A percentile compares a stretch with the other conserved stretches of the same genome.
phyloP scores from a whole-genome alignment of 257 asterid genomes.

The Ballota nigra region DNA sequence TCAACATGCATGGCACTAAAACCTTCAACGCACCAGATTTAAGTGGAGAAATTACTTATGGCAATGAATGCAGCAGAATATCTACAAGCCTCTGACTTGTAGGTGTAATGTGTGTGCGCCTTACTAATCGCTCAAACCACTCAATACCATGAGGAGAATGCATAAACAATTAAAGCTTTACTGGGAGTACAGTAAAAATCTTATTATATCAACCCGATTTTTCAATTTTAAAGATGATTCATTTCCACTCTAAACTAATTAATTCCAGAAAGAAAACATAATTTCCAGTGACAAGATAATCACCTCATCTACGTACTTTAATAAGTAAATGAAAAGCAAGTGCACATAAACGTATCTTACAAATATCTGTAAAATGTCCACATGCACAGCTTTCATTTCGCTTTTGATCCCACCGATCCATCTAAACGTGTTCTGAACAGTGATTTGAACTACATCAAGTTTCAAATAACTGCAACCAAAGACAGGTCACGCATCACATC shows the following conservation, averaged over 20 bases:
- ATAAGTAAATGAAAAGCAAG: slow-evolving; percentile 22
- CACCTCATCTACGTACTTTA: slow-evolving; percentile 6
- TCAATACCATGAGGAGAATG: no score
- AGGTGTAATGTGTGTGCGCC: not conserved
- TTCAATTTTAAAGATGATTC: not conserved
- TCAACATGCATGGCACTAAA: not conserved
- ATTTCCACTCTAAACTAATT: slow-evolving; percentile 8
- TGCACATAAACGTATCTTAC: slow-evolving; percentile 48
- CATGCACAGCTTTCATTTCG: slow-evolving; percentile 76
- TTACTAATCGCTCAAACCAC: no score
- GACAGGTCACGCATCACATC: slow-evolving; percentile 16
- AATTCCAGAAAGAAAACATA: slow-evolving; percentile 1
- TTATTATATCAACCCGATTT: no score
- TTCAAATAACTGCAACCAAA: slow-evolving; percentile 78
- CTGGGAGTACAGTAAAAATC: no score
- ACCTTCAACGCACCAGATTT: not conserved
- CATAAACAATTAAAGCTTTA: no score
- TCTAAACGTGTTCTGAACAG: slow-evolving; percentile 79
- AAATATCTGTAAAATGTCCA: slow-evolving; percentile 67
- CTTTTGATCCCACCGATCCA: slow-evolving; percentile 75
- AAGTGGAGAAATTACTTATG: not conserved
- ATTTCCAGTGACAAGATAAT: slow-evolving; percentile 1
- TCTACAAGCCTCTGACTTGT: not conserved
- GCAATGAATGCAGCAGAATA: not conserved
- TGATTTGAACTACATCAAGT: slow-evolving; percentile 96